Conservation (phyloP, 805 yeast species). For the Candida insectorum region DNA sequence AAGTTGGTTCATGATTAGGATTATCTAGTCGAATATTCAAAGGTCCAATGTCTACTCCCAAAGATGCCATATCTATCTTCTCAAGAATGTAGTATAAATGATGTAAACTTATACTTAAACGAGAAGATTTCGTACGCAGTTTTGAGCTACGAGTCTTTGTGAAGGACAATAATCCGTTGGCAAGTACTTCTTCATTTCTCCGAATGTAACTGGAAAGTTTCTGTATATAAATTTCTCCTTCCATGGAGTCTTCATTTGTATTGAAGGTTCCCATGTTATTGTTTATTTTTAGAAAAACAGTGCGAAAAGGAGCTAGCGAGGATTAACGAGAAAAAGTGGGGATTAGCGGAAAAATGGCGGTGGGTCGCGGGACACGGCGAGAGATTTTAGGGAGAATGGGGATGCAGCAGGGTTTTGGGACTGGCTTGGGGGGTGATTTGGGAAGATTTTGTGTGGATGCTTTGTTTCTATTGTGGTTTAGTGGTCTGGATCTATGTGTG, state of each 20-base stretch:
- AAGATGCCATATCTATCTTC: constrained; percentile 47
- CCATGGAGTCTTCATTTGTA: constrained; percentile 38
- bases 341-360: no score
- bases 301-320: no score
- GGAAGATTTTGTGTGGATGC: no score
- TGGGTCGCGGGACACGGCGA: no score
- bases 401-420: no score
- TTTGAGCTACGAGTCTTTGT: constrained; percentile 30
- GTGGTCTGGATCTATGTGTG: no score
- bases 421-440: no score
- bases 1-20: constrained; percentile 51
- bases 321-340: no score
- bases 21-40: constrained; percentile 56
- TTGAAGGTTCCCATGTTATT: constrained; percentile 28
- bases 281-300: no score
- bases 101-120: constrained; percentile 58
- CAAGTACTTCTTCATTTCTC: constrained; percentile 55
- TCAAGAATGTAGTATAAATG: constrained; percentile 62
- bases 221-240: constrained; percentile 57
- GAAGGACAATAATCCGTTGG: constrained; percentile 55
- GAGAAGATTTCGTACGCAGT: constrained; percentile 45
- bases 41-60: constrained; percentile 57
- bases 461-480: no score
- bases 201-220: constrained; percentile 51
- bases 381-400: no score